phyloP scores from a whole-genome alignment of 225 moss, liverwort and hornwort species.

The Lunularia cruciata region DNA sequence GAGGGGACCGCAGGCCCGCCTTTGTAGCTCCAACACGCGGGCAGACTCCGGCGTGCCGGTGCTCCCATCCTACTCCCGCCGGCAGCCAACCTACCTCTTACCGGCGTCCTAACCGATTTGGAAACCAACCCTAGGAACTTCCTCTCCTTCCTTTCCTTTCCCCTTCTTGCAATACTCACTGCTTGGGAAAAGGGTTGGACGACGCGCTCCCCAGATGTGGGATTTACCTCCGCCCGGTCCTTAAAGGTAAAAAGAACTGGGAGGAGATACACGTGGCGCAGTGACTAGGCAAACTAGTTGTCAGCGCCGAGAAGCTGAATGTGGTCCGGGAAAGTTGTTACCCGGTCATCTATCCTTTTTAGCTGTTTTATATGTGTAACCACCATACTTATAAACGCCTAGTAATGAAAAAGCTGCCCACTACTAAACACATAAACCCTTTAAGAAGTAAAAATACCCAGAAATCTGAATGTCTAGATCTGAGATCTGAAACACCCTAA shows the following conservation, averaged over 20 bases:
- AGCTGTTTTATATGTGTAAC: too few relatives aligned
- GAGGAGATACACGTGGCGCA: conserved; percentile 3
- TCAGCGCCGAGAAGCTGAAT: conserved; percentile 1
- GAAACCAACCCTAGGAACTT: conserved; percentile 20
- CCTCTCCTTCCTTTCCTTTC: not conserved
- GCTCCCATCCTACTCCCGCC: not conserved
- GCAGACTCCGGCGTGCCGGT: conserved; percentile 3
- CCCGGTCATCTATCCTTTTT: too few relatives aligned
- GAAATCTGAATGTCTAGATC: too few relatives aligned
- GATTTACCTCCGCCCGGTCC: conserved; percentile 3
- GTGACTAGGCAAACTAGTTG: not conserved
- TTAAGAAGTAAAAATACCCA: too few relatives aligned
- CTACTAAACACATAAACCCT: too few relatives aligned
- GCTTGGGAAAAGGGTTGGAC: not conserved
- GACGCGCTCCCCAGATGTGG: conserved; percentile 2
- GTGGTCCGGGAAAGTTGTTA: too few relatives aligned
- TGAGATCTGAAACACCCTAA: too few relatives aligned
- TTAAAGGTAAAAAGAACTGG: not conserved
- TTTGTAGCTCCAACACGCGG: conserved; percentile 17
- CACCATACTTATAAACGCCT: too few relatives aligned
- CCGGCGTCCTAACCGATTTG: conserved; percentile 10
- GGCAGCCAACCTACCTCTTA: not conserved
- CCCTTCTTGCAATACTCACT: not conserved
- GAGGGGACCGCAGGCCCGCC: conserved; percentile 12
- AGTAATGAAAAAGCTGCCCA: too few relatives aligned